Conservation (phyloP, 345 rosid genomes). For the Sisymbrium irio region DNA sequence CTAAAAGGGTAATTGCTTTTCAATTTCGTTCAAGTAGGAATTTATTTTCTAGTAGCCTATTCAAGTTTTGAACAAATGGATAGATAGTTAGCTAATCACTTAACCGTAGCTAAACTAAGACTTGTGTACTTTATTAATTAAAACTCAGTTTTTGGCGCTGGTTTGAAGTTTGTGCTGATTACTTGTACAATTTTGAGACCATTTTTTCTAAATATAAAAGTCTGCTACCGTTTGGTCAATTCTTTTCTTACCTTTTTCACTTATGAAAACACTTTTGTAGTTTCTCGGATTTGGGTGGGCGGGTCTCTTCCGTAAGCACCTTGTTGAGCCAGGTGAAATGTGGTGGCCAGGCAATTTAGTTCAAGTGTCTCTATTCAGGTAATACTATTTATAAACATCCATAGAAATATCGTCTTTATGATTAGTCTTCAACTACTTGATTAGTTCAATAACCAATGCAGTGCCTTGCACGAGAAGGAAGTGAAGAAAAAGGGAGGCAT, state of each 20-base stretch:
- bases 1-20: no score
- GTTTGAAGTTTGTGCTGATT: constrained; percentile 10
- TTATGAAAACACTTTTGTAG: constrained; percentile 27
- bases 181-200: neutral
- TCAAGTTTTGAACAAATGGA: neutral
- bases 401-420: neutral
- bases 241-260: neutral
- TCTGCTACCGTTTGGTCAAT: neutral
- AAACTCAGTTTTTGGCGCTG: neutral
- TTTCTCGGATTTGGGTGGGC: constrained; percentile 89
- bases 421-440: neutral
- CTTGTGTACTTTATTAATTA: neutral
- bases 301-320: constrained; percentile 62
- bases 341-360: constrained; percentile 87
- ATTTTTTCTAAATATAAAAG: neutral
- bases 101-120: neutral
- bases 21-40: neutral
- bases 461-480: constrained; percentile 73
- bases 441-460: constrained; percentile 20
- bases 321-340: constrained; percentile 86
- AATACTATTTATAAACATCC: neutral
- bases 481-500: constrained; percentile 46
- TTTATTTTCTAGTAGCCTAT: neutral
- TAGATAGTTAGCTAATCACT: neutral
- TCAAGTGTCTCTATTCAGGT: constrained; percentile 82